Conservation (phyloP, 805 yeast species). For the Zygotorulaspora danielsina region DNA sequence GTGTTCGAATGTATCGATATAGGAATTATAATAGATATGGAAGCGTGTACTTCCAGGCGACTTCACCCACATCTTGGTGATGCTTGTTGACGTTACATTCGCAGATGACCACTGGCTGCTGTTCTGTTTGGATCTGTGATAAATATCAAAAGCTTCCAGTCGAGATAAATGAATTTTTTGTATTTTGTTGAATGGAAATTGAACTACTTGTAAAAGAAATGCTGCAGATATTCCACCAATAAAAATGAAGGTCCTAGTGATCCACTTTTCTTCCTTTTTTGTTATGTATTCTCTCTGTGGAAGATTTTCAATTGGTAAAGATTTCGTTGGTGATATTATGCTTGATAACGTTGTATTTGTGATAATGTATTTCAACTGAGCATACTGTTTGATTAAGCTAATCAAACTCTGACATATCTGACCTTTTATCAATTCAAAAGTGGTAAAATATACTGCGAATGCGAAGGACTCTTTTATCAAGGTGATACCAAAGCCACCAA, state of each 20-base stretch:
- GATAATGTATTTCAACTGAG: constrained; percentile 38
- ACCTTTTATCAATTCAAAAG: constrained; percentile 76
- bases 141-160: constrained; percentile 72
- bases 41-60: constrained; percentile 22
- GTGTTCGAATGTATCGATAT: constrained; percentile 68
- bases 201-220: constrained; percentile 65
- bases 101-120: constrained; percentile 26
- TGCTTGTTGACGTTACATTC: constrained; percentile 5
- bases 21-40: constrained; percentile 64
- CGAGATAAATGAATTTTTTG: constrained; percentile 77
- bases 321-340: constrained; percentile 22
- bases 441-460: constrained; percentile 77
- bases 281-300: constrained; percentile 22
- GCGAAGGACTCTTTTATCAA: constrained; percentile 74
- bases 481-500: constrained; percentile 83
- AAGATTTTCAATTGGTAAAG: constrained; percentile 21
- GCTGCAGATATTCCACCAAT: constrained; percentile 90
- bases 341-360: constrained; percentile 21
- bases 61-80: constrained; percentile 14
- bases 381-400: constrained; percentile 42
- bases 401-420: constrained; percentile 51
- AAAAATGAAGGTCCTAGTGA: constrained; percentile 41
- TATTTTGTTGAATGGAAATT: constrained; percentile 74
- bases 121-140: constrained; percentile 30
- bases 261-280: constrained; percentile 27